Percentiles rank a stretch among this genome's conserved stretches.
phyloP scores from a whole-genome alignment of 2,329 filamentous ascomycete species.

The Aspergillus cejpii region DNA sequence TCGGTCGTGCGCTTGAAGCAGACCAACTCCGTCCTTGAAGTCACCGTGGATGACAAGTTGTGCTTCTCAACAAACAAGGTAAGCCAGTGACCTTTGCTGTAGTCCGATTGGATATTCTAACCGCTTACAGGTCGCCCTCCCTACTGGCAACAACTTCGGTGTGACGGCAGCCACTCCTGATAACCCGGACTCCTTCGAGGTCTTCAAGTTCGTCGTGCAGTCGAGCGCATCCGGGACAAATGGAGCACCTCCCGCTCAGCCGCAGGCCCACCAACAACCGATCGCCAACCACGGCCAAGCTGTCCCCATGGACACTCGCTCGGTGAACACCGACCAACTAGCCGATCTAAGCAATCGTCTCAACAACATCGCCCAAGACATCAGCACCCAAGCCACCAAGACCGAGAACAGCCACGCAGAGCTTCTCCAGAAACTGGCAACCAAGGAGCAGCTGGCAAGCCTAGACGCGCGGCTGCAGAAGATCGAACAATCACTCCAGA shows the following conservation, averaged over 20 bases:
- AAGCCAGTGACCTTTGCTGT: constrained; percentile 7
- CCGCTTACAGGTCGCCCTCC: constrained; percentile 59
- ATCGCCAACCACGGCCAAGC: constrained; percentile 20
- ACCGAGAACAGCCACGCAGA: constrained; percentile 50
- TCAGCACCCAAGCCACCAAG: constrained; percentile 48
- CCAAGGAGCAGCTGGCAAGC: constrained; percentile 33
- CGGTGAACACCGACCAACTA: constrained; percentile 56
- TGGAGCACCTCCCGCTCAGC: constrained; percentile 12
- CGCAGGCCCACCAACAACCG: constrained; percentile 18
- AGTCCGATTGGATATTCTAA: constrained; percentile 1
- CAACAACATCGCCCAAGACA: constrained; percentile 50
- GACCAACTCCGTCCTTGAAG: constrained; percentile 59
- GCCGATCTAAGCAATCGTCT: constrained; percentile 78
- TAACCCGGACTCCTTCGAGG: constrained; percentile 87
- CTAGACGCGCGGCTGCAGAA: constrained; percentile 47
- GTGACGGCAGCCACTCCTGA: constrained; percentile 83
- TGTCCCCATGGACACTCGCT: constrained; percentile 28
- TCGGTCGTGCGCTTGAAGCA: constrained; percentile 72
- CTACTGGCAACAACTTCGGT: constrained; percentile 75
- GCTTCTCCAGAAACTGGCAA: constrained; percentile 36
- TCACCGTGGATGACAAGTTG: constrained; percentile 68
- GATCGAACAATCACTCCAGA: constrained; percentile 47
- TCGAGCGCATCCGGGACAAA: constrained; percentile 33
- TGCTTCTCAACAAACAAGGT: constrained; percentile 77
- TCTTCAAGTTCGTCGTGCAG: constrained; percentile 77